Base-by-base conservation (phyloP, 805 yeast species). In the Sugiyamaella marilandica region DNA sequence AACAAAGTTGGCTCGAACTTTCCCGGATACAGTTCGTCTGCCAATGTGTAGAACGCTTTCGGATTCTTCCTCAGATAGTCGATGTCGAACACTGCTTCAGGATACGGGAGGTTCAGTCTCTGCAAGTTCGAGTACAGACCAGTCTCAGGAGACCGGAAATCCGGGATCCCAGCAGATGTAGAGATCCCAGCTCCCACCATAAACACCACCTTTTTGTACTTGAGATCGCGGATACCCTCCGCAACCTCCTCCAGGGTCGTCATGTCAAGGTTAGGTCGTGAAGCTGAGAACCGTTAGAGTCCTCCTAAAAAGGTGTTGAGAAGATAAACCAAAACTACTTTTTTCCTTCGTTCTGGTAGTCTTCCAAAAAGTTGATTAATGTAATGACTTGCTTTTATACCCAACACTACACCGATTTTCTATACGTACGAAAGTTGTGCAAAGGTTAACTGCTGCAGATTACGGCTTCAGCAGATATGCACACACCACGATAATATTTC, bases 41-140 rank as follows among this genome's bases (percentile, higher is more conserved):
- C 95, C 49, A 92, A 73, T 0, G 86, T 80, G 63, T 87, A 90
- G 64, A 92, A 92, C 0, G 97, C 94, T 55, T 80, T 75, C 0
- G 98, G 98, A 49, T 79, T 78, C 52, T 85, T 74, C 45, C 76
- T 71, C 68, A 89, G 88, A 65, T 80, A 92, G 16, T 84, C 91
- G 41, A 92, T 84, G 64, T 91, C 97, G 66, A 92, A 92, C 1
- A 92, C 97, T 0, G 97, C 97, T 65, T 92, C 99, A 0, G 97
- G 94, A 65, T 81, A 90, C 5, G 98, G 98, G 47, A 92, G 72
- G 34, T 87, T 76, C 36, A 91, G 74, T 57, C 81, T 76, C 50
- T 63, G 63, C 49, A 92, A 72, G 65, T 92, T 92, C 57, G 90
- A 80, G 63, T 92, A 92, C 5, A 92, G 76, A 0, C 75, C 75